A percentile compares a stretch with the other conserved stretches of the same genome.
Conservation (phyloP, 441 rosid genomes). For the Corymbia citriodora region DNA sequence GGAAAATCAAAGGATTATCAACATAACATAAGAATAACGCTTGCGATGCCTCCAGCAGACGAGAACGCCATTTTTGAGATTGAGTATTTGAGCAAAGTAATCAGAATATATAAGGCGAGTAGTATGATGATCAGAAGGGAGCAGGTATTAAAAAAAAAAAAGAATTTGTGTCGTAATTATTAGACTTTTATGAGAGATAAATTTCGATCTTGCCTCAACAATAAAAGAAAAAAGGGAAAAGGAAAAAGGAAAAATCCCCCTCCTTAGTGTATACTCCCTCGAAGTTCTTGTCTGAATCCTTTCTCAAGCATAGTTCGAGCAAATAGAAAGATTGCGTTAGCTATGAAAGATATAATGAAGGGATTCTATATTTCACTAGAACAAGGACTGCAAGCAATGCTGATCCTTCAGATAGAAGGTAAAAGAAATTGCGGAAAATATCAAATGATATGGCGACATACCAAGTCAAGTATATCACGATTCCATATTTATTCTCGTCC, state of each 20-base stretch:
- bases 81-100: not conserved
- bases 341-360: not conserved
- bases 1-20: not conserved
- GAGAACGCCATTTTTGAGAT: not conserved
- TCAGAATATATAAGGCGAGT: not conserved
- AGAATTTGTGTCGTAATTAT: not conserved
- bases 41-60: not conserved
- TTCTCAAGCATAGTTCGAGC: not conserved
- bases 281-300: not conserved
- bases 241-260: not conserved
- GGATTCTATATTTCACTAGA: not conserved
- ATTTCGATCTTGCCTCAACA: no score
- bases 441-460: no score
- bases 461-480: not conserved
- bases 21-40: not conserved
- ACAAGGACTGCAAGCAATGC: not conserved
- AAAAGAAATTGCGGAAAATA: no score
- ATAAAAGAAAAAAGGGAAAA: no score
- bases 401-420: not conserved
- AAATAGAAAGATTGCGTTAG: not conserved
- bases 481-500: no score
- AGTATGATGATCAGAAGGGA: not conserved
- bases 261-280: not conserved
- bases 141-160: not conserved
- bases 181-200: not conserved